A percentile compares a stretch with the other conserved stretches of the same genome.
Evolutionary conservation across 441 rosid genomes (phyloP).

Genomic region (Mallotus repandus): DNA sequence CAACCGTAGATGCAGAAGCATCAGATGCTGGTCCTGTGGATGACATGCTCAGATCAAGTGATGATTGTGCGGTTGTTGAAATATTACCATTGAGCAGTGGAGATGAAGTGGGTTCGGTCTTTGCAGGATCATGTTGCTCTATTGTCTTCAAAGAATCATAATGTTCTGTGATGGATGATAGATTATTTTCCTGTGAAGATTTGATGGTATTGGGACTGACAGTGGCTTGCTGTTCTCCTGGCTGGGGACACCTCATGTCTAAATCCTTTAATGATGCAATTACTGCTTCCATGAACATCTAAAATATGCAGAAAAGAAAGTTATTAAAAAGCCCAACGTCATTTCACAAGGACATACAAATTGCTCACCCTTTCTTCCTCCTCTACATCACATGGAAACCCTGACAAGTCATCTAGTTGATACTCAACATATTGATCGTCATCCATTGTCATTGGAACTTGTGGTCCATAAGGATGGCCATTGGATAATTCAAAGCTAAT

Average conservation of each 20-base stretch:
- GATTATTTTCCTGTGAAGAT: slow-evolving; percentile 32
- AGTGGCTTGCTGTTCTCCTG: slow-evolving; percentile 38
- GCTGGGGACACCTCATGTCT: slow-evolving; percentile 40
- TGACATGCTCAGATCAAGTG: slow-evolving; percentile 39
- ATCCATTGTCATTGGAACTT: slow-evolving; percentile 50
- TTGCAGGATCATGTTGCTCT: slow-evolving; percentile 29
- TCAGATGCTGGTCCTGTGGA: slow-evolving; percentile 27
- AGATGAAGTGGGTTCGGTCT: slow-evolving; percentile 31
- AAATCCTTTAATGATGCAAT: slow-evolving; percentile 71
- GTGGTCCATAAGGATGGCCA: slow-evolving; percentile 61
- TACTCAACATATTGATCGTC: slow-evolving; percentile 77
- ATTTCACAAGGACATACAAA: background rate
- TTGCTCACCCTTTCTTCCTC: slow-evolving; percentile 84
- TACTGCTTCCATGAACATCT: slow-evolving; percentile 96
- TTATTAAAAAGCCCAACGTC: background rate
- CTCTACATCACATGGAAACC: slow-evolving; percentile 69
- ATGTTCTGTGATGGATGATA: slow-evolving; percentile 30
- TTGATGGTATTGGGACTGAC: slow-evolving; percentile 30
- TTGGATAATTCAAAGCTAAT: slow-evolving; percentile 76
- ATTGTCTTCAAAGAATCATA: slow-evolving; percentile 21
- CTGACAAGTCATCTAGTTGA: slow-evolving; percentile 68
- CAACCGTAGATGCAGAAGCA: slow-evolving; percentile 26
- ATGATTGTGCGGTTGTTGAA: slow-evolving; percentile 30
- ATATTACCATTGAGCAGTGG: slow-evolving; percentile 21
- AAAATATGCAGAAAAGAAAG: slow-evolving; percentile 21